These are phyloP conservation scores for Bothriochloa decipiens DNA, from an alignment of 176 grass and related monocot genomes.

Conservation along the genomic window DNA sequence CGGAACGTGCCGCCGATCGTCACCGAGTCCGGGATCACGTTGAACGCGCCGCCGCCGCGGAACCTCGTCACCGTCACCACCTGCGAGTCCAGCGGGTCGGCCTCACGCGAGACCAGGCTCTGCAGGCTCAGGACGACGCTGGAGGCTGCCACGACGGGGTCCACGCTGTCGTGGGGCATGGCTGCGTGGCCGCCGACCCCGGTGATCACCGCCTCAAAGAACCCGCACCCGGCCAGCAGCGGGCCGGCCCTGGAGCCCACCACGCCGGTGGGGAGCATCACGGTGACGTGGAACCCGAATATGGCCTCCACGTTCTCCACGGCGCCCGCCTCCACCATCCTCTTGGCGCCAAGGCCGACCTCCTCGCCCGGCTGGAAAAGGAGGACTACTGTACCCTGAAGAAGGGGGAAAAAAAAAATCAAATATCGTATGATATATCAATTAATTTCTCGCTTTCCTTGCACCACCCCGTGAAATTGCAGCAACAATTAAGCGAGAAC, in stretches of 20 bases:
- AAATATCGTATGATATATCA: background rate
- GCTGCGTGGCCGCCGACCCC: conserved; percentile 89
- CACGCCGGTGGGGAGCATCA: conserved; percentile 52
- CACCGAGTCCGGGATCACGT: conserved; percentile 90
- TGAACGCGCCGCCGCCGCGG: conserved; percentile 65
- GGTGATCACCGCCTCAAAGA: conserved; percentile 88
- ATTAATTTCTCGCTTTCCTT: background rate
- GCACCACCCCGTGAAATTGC: background rate
- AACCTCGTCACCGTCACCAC: conserved; percentile 89
- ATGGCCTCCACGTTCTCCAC: conserved; percentile 84
- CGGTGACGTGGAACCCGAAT: conserved; percentile 74
- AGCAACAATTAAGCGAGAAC: background rate
- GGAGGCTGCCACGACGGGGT: conserved; percentile 85
- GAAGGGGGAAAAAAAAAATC: background rate
- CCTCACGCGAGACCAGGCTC: conserved; percentile 84
- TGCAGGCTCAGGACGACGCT: conserved; percentile 86
- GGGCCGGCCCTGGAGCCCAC: conserved; percentile 73
- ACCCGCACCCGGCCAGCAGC: conserved; percentile 80
- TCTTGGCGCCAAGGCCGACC: conserved; percentile 73
- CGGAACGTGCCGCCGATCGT: conserved; percentile 93
- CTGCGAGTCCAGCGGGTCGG: conserved; percentile 81
- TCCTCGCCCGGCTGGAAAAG: conserved; percentile 96
- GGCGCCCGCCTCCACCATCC: conserved; percentile 78
- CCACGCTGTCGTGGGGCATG: conserved; percentile 63
- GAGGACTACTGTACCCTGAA: conserved; percentile 78